These are phyloP conservation scores for Taphrina confusa DNA, from an alignment of 1,139 yeast species.

Conservation along the genomic window DNA sequence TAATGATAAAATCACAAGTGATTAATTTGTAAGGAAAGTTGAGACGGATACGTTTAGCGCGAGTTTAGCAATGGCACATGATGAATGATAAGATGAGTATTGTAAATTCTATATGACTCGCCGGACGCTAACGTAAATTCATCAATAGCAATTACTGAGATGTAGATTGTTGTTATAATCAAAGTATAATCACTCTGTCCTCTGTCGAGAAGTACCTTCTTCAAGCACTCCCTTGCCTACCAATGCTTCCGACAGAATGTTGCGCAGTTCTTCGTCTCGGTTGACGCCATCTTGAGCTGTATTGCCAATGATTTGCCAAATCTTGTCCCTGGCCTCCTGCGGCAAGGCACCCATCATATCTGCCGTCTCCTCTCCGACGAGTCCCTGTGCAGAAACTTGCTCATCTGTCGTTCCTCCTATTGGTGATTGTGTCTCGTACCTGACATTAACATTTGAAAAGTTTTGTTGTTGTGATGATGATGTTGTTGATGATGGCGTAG, in stretches of 20 bases:
- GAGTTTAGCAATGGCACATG: constrained; percentile 9
- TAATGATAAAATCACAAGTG: background rate
- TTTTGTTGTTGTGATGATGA: no score
- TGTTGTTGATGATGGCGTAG: no score
- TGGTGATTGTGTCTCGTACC: constrained; percentile 7
- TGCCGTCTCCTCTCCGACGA: background rate
- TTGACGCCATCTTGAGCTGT: constrained; percentile 26
- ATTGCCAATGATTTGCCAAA: constrained; percentile 10
- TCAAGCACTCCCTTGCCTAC: constrained; percentile 3
- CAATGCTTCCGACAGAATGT: constrained; percentile 13
- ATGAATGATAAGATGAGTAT: no score
- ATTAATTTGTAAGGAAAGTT: background rate
- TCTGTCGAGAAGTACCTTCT: background rate
- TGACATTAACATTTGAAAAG: constrained; percentile 47
- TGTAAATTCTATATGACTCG: no score
- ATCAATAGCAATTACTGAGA: no score
- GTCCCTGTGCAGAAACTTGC: background rate
- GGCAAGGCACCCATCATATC: constrained; percentile 18
- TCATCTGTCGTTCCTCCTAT: background rate
- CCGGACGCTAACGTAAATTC: no score
- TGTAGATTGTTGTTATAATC: no score
- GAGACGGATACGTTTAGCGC: background rate
- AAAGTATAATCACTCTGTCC: constrained; percentile 13
- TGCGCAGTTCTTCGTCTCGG: constrained; percentile 18
- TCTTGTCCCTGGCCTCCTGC: constrained; percentile 12